Evolutionary conservation across 768 basidiomycete species (phyloP).

Genomic region (Leccinum longicurvipes): DNA sequence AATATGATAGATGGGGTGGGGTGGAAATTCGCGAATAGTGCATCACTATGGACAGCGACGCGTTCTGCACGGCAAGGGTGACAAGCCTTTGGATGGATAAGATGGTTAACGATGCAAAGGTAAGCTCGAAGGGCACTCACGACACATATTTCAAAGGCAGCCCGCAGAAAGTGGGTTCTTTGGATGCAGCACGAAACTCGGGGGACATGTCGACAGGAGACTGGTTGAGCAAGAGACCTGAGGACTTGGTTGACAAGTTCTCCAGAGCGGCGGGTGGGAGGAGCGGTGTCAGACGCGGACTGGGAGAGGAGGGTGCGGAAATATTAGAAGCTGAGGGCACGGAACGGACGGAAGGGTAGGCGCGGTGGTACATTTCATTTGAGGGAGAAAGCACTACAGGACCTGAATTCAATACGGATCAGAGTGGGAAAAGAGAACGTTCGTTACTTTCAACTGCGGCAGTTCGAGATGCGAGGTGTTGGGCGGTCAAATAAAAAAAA

Average conservation of each 20-base stretch:
- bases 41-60: constrained; percentile 94
- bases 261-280: constrained; percentile 46
- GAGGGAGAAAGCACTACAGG: constrained; percentile 31
- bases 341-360: constrained; percentile 53
- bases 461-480: too few species aligned
- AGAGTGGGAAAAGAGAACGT: constrained; percentile 1
- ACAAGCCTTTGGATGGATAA: constrained; percentile 50
- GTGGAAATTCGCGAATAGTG: constrained; percentile 95
- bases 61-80: constrained; percentile 92
- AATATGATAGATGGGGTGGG: constrained; percentile 76
- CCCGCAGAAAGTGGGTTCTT: constrained; percentile 58
- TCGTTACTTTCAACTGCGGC: too few species aligned
- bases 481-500: constrained; percentile 1
- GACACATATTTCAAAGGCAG: constrained; percentile 79
- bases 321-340: constrained; percentile 41
- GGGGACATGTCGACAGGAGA: constrained; percentile 32
- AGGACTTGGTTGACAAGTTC: constrained; percentile 40
- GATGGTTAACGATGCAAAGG: not conserved
- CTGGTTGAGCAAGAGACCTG: constrained; percentile 34
- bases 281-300: constrained; percentile 49
- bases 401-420: constrained; percentile 13
- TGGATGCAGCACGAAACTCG: constrained; percentile 23
- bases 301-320: constrained; percentile 16
- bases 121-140: constrained; percentile 41
- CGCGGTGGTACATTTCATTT: constrained; percentile 61